Evolutionary conservation across 768 basidiomycete genomes (phyloP).

Genomic region (Tulasnella sp.): DNA sequence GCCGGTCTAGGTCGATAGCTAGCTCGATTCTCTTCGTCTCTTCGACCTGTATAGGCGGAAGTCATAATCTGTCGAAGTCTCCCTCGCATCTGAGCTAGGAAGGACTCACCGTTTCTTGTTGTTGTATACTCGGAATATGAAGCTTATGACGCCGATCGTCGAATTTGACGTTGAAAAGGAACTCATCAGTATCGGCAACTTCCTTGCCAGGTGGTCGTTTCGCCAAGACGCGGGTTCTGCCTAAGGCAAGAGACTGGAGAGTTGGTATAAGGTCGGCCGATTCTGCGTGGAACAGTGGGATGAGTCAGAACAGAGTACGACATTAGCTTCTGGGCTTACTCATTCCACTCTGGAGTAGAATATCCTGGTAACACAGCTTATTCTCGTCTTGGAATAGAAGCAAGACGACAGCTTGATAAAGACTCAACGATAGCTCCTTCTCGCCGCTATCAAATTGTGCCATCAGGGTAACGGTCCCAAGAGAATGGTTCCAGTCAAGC

Average conservation of each 20-base stretch:
- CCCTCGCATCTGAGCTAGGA: neutral
- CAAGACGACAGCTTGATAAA: slow-evolving; percentile 82
- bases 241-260: slow-evolving; percentile 85
- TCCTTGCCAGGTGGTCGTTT: slow-evolving; percentile 72
- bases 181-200: slow-evolving; percentile 60
- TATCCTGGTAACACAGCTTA: slow-evolving; percentile 52
- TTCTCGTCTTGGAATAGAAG: slow-evolving; percentile 67
- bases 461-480: slow-evolving; percentile 69
- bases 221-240: slow-evolving; percentile 73
- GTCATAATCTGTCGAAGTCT: neutral
- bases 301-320: neutral
- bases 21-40: slow-evolving; percentile 73
- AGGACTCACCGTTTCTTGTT: slow-evolving; percentile 64
- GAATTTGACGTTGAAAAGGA: slow-evolving; percentile 74
- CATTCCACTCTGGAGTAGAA: slow-evolving; percentile 54
- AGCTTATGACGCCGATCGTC: slow-evolving; percentile 64
- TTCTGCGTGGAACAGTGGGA: slow-evolving; percentile 32
- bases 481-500: slow-evolving; percentile 75
- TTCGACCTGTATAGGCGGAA: slow-evolving; percentile 45
- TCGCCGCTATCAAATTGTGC: slow-evolving; percentile 51
- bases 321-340: slow-evolving; percentile 36
- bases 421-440: slow-evolving; percentile 82
- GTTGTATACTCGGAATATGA: slow-evolving; percentile 93
- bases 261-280: slow-evolving; percentile 64
- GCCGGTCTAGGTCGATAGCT: slow-evolving; percentile 77